Conservation (phyloP, 768 basidiomycete genomes). For the Cantharellus anzutake region DNA sequence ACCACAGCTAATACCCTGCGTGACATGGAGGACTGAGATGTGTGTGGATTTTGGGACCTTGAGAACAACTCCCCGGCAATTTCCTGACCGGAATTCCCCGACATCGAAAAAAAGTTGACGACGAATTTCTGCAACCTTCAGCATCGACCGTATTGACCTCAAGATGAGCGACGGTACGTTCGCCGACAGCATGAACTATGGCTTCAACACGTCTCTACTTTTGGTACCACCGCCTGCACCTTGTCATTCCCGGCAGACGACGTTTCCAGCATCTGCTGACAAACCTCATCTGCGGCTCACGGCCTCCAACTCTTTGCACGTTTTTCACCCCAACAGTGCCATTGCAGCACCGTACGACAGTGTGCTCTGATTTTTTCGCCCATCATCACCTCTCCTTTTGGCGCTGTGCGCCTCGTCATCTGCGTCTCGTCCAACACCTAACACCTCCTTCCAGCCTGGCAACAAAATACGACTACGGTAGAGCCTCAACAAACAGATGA, state of each 20-base stretch:
- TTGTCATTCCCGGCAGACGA: not conserved
- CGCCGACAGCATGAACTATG: not conserved
- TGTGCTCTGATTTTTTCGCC: not conserved
- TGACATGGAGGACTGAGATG: not conserved
- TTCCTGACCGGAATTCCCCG: not conserved
- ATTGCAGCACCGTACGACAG: not conserved
- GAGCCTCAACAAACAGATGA: slow-evolving; percentile 18
- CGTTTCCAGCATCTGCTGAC: not conserved
- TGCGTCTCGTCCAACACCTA: not conserved
- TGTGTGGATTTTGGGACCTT: not conserved
- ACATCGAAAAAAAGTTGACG: not conserved
- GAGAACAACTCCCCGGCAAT: not conserved
- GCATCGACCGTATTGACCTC: not conserved
- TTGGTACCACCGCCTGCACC: not conserved
- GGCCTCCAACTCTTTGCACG: not conserved
- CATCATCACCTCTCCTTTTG: not conserved
- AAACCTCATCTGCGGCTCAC: not conserved
- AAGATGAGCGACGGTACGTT: slow-evolving; percentile 2
- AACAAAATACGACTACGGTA: slow-evolving; percentile 21
- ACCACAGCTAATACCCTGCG: not conserved
- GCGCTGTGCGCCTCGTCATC: not conserved
- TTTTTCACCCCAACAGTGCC: not conserved
- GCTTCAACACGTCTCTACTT: not conserved
- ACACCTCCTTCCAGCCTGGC: slow-evolving; percentile 1
- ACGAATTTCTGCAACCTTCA: not conserved